Conservation (phyloP, 495 filamentous ascomycete genomes). For the Tuber brumale region DNA sequence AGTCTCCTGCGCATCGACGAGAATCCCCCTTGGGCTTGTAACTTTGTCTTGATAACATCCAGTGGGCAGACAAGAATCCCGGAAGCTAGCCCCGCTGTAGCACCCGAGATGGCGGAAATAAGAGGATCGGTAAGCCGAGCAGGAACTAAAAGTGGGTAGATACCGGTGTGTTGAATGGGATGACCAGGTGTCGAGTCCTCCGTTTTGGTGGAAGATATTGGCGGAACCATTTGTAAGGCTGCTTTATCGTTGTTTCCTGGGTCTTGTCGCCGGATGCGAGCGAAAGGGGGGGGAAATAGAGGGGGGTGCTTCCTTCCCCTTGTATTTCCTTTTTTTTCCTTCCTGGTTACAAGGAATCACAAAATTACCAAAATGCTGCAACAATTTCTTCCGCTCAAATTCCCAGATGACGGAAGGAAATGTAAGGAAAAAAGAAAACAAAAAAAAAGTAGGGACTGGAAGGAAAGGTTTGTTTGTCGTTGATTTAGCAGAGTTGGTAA, state of each 20-base stretch:
- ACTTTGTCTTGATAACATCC: constrained; percentile 97
- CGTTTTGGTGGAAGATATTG: neutral
- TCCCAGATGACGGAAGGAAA: neutral
- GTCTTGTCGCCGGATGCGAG: neutral
- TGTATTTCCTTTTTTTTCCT: neutral
- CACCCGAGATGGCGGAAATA: constrained; percentile 69
- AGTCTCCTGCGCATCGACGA: constrained; percentile 34
- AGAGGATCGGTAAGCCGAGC: constrained; percentile 31
- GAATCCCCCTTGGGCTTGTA: constrained; percentile 91
- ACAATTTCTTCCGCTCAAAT: neutral
- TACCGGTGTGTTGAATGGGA: constrained; percentile 17
- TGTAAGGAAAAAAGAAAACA: neutral
- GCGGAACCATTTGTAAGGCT: neutral
- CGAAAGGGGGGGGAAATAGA: neutral
- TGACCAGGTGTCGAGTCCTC: neutral
- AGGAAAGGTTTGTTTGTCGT: neutral
- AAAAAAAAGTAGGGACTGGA: neutral
- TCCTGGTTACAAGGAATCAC: neutral
- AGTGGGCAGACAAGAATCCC: constrained; percentile 94
- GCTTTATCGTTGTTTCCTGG: neutral
- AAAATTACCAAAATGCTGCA: neutral
- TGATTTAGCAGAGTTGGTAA: neutral
- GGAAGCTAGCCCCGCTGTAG: constrained; percentile 78
- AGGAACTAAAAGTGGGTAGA: constrained; percentile 33
- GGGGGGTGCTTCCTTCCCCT: neutral